A percentile compares a stretch with the other conserved stretches of the same genome.
Conservation (phyloP, 1,139 yeast genomes). For the Taphrina flavorubra region DNA sequence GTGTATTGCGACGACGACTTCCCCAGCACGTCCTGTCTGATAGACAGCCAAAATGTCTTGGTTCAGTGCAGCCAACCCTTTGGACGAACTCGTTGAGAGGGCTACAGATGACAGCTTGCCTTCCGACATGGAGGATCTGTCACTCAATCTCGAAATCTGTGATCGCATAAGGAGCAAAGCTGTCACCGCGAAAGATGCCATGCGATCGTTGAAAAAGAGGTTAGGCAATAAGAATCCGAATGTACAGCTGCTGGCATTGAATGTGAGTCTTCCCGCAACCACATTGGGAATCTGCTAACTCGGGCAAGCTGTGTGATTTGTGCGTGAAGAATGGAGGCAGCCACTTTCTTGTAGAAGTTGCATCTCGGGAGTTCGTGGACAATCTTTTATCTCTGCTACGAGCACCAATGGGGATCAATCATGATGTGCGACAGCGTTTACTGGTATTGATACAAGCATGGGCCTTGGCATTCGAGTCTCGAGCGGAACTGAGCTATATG, state of each 20-base stretch:
- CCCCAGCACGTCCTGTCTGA: no score
- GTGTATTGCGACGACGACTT: no score
- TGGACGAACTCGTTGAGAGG: slow-evolving; percentile 42
- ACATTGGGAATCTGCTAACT: background rate
- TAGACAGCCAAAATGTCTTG: slow-evolving; percentile 45
- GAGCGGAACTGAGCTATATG: slow-evolving; percentile 70
- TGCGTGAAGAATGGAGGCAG: slow-evolving; percentile 93
- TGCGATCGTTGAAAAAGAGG: slow-evolving; percentile 80
- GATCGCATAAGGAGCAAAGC: slow-evolving; percentile 85
- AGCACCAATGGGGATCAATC: slow-evolving; percentile 52
- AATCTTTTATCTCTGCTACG: slow-evolving; percentile 54
- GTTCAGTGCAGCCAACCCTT: slow-evolving; percentile 45
- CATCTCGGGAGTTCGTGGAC: slow-evolving; percentile 87
- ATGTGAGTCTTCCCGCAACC: slow-evolving; percentile 40
- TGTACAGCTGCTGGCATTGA: slow-evolving; percentile 70
- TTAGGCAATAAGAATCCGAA: slow-evolving; percentile 73
- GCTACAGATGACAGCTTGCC: slow-evolving; percentile 93
- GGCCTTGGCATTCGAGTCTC: slow-evolving; percentile 74
- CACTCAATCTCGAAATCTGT: slow-evolving; percentile 81
- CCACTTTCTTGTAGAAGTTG: slow-evolving; percentile 78
- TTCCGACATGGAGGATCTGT: slow-evolving; percentile 84
- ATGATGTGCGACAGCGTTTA: slow-evolving; percentile 65
- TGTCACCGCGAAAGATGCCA: slow-evolving; percentile 80
- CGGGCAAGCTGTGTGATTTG: slow-evolving; percentile 70
- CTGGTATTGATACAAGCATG: slow-evolving; percentile 75